These are phyloP conservation scores for Plasmodium malariae DNA, from an alignment of 169 alveolate species.

Conservation along the genomic window DNA sequence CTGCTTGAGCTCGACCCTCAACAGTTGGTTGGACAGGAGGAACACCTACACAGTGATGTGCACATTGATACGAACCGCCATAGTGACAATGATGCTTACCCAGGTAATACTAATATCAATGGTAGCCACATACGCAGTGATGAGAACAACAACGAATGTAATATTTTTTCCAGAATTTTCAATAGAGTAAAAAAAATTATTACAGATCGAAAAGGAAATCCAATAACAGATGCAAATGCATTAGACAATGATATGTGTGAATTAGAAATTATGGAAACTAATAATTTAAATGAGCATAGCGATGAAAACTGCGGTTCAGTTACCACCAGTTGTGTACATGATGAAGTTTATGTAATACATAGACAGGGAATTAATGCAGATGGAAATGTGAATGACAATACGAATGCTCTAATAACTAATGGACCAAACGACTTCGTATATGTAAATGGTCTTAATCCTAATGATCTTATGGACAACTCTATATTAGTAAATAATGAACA, in stretches of 20 bases:
- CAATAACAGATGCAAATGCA: constrained; percentile 56
- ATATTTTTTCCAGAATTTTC: constrained; percentile 27
- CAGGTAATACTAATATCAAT: neutral
- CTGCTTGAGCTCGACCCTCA: no score
- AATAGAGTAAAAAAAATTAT: constrained; percentile 25
- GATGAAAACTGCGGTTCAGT: neutral
- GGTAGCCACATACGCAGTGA: neutral
- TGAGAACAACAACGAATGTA: neutral
- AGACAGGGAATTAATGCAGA: no score
- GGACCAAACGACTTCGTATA: neutral
- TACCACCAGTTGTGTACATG: neutral
- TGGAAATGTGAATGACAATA: neutral
- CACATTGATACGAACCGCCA: no score
- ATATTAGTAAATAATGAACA: neutral
- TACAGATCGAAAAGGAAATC: constrained; percentile 45
- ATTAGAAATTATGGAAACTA: constrained; percentile 9
- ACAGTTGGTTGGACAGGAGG: no score
- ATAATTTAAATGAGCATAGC: neutral
- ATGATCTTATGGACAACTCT: constrained; percentile 30
- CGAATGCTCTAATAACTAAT: neutral
- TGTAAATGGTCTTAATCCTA: constrained; percentile 53
- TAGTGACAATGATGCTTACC: neutral
- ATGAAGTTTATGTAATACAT: no score
- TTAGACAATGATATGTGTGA: constrained; percentile 33
- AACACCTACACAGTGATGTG: no score